These are phyloP conservation scores for Rhodamnia argentea DNA, from an alignment of 345 rosid genomes.

Conservation along the genomic window DNA sequence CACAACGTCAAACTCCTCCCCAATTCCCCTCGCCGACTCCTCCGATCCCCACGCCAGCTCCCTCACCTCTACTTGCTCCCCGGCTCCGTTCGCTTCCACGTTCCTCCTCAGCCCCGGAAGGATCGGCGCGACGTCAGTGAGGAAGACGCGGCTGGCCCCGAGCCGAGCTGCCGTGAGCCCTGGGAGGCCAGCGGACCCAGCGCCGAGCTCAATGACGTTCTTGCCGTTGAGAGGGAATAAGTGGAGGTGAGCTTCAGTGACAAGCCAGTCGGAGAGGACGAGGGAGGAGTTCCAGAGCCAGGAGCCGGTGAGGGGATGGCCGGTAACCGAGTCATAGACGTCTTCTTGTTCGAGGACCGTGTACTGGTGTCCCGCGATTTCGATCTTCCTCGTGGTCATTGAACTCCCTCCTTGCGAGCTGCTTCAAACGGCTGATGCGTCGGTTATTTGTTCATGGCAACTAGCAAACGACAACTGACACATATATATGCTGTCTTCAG, in stretches of 20 bases:
- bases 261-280: slow-evolving; percentile 17
- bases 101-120: slow-evolving; percentile 12
- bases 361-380: background rate
- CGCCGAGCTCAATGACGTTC: slow-evolving; percentile 23
- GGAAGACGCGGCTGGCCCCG: slow-evolving; percentile 14
- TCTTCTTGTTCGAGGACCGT: slow-evolving; percentile 16
- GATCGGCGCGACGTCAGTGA: slow-evolving; percentile 15
- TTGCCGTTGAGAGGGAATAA: background rate
- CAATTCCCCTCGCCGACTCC: background rate
- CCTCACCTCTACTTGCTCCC: slow-evolving; percentile 8
- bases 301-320: slow-evolving; percentile 21
- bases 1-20: slow-evolving; percentile 10
- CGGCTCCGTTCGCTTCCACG: slow-evolving; percentile 16
- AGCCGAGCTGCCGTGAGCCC: slow-evolving; percentile 23
- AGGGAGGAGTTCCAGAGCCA: slow-evolving; percentile 30
- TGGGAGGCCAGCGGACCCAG: slow-evolving; percentile 20
- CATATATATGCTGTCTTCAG: background rate
- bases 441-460: background rate
- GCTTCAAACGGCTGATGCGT: background rate
- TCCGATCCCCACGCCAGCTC: slow-evolving; percentile 25
- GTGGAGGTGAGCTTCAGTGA: background rate
- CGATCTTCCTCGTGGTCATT: slow-evolving; percentile 8
- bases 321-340: slow-evolving; percentile 11
- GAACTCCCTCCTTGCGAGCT: background rate
- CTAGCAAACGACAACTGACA: background rate